These are phyloP conservation scores for Pseudogymnoascus sp. DNA, from an alignment of 2,329 filamentous ascomycete genomes.

Conservation along the genomic window DNA sequence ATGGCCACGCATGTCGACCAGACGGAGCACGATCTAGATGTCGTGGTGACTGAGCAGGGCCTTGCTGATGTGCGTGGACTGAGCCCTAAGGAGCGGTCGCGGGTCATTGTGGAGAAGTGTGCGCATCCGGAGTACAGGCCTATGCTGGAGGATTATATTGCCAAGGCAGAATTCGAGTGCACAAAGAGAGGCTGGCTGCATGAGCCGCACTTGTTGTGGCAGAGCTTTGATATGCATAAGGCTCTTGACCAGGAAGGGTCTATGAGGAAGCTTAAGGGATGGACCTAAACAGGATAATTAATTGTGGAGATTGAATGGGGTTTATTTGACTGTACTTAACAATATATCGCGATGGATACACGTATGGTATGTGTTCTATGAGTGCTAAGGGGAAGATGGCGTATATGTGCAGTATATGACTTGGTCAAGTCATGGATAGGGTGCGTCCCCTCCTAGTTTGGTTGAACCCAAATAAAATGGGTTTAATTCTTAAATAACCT, in stretches of 20 bases:
- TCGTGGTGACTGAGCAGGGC: slow-evolving; percentile 71
- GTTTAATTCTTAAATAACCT: too few species aligned
- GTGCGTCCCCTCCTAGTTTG: neutral
- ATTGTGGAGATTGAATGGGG: neutral
- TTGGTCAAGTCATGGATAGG: neutral
- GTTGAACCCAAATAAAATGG: neutral
- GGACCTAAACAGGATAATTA: slow-evolving; percentile 31
- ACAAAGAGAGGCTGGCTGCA: slow-evolving; percentile 82
- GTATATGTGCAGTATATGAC: neutral
- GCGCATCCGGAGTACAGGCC: slow-evolving; percentile 78
- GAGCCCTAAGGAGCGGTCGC: slow-evolving; percentile 69
- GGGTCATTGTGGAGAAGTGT: slow-evolving; percentile 81
- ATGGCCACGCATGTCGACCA: slow-evolving; percentile 87
- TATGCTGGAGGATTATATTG: slow-evolving; percentile 75
- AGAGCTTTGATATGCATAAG: slow-evolving; percentile 84
- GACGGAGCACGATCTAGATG: slow-evolving; percentile 86
- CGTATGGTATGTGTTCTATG: neutral
- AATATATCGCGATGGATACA: neutral
- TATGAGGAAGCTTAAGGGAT: slow-evolving; percentile 71
- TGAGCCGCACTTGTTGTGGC: slow-evolving; percentile 80
- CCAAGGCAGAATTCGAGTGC: slow-evolving; percentile 81
- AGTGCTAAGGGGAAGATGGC: neutral
- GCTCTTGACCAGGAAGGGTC: slow-evolving; percentile 75
- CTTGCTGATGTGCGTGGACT: slow-evolving; percentile 80
- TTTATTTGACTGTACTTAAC: neutral